phyloP scores from a whole-genome alignment of 805 yeast species.

The Metschnikowia similis region DNA sequence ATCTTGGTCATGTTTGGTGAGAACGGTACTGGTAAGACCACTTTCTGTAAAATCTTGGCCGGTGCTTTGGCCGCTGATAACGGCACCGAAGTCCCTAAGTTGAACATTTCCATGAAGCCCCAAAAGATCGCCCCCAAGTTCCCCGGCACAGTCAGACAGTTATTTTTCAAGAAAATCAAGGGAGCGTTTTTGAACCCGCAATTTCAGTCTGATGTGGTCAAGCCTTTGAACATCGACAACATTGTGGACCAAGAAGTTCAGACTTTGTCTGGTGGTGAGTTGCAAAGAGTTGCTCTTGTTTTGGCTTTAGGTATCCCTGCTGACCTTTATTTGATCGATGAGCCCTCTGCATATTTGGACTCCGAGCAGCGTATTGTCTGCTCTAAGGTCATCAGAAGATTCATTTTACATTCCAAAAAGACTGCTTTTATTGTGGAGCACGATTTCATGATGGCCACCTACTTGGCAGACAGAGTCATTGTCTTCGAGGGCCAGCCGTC shows the following conservation, averaged over 20 bases:
- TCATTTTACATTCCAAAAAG: conserved; percentile 92
- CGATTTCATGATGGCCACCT: conserved; percentile 99
- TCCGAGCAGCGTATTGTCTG: conserved; percentile 99
- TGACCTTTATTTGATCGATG: conserved; percentile 95
- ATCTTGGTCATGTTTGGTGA: conserved; percentile 99
- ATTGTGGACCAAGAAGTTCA: conserved; percentile 97
- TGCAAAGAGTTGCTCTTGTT: conserved; percentile 98
- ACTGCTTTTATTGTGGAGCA: conserved; percentile 99
- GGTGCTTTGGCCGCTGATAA: conserved; percentile 89
- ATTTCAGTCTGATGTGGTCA: conserved; percentile 96
- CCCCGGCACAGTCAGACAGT: conserved; percentile 97
- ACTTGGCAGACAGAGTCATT: conserved; percentile 97
- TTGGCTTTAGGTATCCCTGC: conserved; percentile 92
- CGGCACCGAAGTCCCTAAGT: conserved; percentile 73
- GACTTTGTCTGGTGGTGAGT: conserved; percentile 97
- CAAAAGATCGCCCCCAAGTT: conserved; percentile 98
- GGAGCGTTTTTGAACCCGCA: conserved; percentile 93
- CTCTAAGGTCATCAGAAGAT: conserved; percentile 96
- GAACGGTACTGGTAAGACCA: conserved; percentile 99
- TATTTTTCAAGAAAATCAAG: conserved; percentile 94
- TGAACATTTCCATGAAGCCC: conserved; percentile 96
- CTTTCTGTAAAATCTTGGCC: conserved; percentile 91
- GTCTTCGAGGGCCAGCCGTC: conserved; percentile 97
- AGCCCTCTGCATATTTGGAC: conserved; percentile 98
- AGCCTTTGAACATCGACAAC: conserved; percentile 89